Base-by-base conservation (phyloP, 306 rosid species). In the Ormosia semicastrata region DNA sequence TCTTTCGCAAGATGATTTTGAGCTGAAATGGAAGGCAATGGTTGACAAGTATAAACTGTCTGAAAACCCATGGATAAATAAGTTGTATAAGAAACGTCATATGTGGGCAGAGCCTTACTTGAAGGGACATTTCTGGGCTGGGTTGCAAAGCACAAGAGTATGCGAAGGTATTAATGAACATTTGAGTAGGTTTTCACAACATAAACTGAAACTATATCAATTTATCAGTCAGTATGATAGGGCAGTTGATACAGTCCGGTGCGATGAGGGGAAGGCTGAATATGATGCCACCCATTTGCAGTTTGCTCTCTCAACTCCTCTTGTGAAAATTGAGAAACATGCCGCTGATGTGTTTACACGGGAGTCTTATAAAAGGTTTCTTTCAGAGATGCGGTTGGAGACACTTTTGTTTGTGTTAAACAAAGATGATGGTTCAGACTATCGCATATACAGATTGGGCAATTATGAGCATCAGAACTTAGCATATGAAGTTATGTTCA, bases 61-160 rank as follows among this genome's bases (percentile, higher is more conserved):
- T 15, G 81, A 41, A 65, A 66, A 77, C 12, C 39, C 24, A 10
- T 65, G 73, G 81, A 17, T 64, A 15, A 37, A 2, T 8, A 64
- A 66, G 39, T 47, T 76, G 73, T 66, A 77, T 65, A 36, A 37
- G 60, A 52, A 52, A 18, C 64, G 65, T 47, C 73, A 63, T 34
- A 53, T 33, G 64, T 77, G 81, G 81, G 81, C 73, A 47, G 73
- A 77, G 81, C n/a, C 81, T 33, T 77, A 76, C 72, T 76, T 76
- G 46, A 76, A 71, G 34, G 72, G 52, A 46, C 62, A 65, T 47
- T 76, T 76, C 63, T 76, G 62, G 47, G 81, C 50, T 63, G 64
- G 63, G 11, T 10, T 76, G 73, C 46, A 10, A 49, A 76, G 73
- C 73, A 76, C 73, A 8, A 62, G 30, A 8, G 37, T 62, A 49